A percentile compares a stretch with the other conserved stretches of the same genome.
These are phyloP conservation scores for Trypanosoma cruzi DNA, from an alignment of 208 protist species.

Conservation along the genomic window DNA sequence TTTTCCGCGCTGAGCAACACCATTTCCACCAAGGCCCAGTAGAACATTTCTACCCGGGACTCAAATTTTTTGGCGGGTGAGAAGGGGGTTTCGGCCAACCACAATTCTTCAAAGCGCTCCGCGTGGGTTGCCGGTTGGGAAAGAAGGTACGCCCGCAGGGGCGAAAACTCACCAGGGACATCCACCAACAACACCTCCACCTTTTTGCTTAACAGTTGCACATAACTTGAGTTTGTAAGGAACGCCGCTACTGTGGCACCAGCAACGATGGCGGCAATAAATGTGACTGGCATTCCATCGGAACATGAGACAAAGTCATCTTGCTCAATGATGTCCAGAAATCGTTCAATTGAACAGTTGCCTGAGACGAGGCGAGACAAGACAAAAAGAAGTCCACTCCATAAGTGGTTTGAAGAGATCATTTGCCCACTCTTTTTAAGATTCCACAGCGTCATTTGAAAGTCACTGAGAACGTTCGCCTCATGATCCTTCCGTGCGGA, in stretches of 20 bases:
- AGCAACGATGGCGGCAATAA: conserved; percentile 33
- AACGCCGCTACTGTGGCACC: conserved; percentile 24
- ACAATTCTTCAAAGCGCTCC: conserved; percentile 83
- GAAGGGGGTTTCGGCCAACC: conserved; percentile 43
- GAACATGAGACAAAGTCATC: conserved; percentile 17
- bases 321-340: conserved; percentile 61
- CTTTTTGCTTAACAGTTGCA: conserved; percentile 56
- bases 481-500: conserved; percentile 46
- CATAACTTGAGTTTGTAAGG: background rate
- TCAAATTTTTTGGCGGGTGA: conserved; percentile 67
- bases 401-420: conserved; percentile 36
- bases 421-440: conserved; percentile 31
- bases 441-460: conserved; percentile 40
- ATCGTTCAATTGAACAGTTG: conserved; percentile 65
- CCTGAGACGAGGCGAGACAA: conserved; percentile 53
- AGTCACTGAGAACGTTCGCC: conserved; percentile 48
- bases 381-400: conserved; percentile 69
- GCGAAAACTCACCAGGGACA: conserved; percentile 35
- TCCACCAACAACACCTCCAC: conserved; percentile 61
- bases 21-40: conserved; percentile 57
- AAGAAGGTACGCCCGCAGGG: conserved; percentile 57
- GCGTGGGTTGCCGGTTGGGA: conserved; percentile 49
- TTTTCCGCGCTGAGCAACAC: conserved; percentile 64
- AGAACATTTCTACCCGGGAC: conserved; percentile 75
- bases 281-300: conserved; percentile 39